These are phyloP conservation scores for Cyclotella sp. DNA, from an alignment of 108 stramenopile species.

Conservation along the genomic window DNA sequence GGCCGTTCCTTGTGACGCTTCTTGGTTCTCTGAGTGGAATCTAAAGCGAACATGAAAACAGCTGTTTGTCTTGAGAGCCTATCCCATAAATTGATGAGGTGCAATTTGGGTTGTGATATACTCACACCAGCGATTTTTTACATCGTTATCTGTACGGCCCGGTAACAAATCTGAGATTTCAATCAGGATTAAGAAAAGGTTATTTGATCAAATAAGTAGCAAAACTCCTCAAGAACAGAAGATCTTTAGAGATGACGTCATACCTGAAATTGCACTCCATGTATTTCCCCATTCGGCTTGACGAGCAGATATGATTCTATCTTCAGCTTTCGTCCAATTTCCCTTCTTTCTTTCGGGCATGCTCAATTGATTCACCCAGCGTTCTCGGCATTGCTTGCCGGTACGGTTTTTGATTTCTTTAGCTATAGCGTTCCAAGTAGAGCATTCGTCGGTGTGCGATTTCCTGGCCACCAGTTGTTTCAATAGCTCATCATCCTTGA, in stretches of 20 bases:
- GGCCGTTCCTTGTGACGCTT: background rate
- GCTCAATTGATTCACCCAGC: background rate
- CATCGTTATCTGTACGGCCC: conserved; percentile 67
- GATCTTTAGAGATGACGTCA: no score
- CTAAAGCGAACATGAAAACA: background rate
- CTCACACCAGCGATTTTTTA: conserved; percentile 1
- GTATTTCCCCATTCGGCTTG: background rate
- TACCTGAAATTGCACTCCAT: background rate
- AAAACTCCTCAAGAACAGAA: no score
- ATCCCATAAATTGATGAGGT: background rate
- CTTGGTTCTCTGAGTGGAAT: background rate
- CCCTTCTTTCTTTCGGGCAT: conserved; percentile 10
- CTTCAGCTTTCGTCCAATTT: background rate
- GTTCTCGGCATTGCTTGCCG: conserved; percentile 24
- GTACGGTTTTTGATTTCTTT: conserved; percentile 7
- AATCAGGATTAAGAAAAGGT: no score
- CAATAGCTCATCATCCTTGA: conserved; percentile 14
- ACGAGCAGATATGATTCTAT: background rate
- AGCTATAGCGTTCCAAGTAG: conserved; percentile 1
- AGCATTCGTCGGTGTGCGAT: background rate
- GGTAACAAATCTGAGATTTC: conserved; percentile 50
- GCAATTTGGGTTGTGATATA: background rate
- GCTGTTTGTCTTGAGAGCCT: background rate
- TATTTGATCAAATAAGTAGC: no score
- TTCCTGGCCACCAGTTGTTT: conserved; percentile 9